Base-by-base conservation (phyloP, 2,329 filamentous ascomycete species). In the Fusarium haematococcum region DNA sequence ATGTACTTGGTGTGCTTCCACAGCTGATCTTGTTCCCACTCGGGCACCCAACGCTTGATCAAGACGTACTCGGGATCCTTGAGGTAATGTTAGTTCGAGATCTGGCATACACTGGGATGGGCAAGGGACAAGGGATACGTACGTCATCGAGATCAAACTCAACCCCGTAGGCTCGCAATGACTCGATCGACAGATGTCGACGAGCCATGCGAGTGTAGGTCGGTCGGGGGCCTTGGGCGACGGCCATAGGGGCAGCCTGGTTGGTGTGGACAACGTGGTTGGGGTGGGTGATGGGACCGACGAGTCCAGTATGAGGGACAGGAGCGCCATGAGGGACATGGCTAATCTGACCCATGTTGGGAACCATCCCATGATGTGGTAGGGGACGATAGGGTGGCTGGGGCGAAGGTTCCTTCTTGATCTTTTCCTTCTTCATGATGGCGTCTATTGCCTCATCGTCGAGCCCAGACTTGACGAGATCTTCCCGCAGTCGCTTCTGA, bases 11-110 rank as follows among this genome's bases (percentile, higher is more conserved):
- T 94, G 82, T 95, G 92, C 50, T 90, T 88, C 88, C 93, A 95
- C 58, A 95, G 88, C 66, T 90, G 85, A 68, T 94, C 89, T 78
- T 94, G 93, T 79, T 94, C 89, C 70, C 89, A 88, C 75, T 94
- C 91, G 5, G 90, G 89, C 61, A 95, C 90, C 90, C 90, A 94
- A 65, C 91, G 87, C 82, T 93, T 93, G 83, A 95, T 93, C 68
- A 95, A 82, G 65, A 95, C 85, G 76, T 90, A 95, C 56, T 93
- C 90, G 20, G 90, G 88, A 77, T 95, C 91, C 86, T 91, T 9
- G 11, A 58, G 13, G 56, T 7, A 39, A 16, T 77, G 79, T 81
- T 83, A 90, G 74, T 57, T 50, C 35, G 32, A 52, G 32, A 7
- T 39, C 16, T 59, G 27, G n/a, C n/a, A 14, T 37, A 18, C 62